Evolutionary conservation across 371 early-diverging fungal genomes (phyloP), one percentile per base, ranked within the genome.

Genomic region (Haplosporangium sp.): DNA sequence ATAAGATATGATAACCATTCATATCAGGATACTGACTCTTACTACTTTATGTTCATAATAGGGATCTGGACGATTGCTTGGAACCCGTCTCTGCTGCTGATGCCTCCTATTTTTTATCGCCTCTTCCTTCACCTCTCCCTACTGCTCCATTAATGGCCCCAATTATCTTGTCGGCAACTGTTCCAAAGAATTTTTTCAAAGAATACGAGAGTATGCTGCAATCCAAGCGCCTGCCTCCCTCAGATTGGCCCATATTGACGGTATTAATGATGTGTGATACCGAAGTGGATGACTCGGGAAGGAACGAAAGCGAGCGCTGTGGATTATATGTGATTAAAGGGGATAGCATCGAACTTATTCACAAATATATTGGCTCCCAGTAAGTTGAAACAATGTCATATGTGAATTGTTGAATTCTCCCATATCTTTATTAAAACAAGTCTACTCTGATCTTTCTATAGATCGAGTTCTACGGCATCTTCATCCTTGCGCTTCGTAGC

Each of bases 281-380:
- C 17, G 63, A 56, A 3, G 70, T 63, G 34, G 57, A 63, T 35
- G 59, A 56, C 34, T 45, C 40, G n/a, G 71, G 35, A 0, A 37
- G n/a, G 17, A 17, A 17, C 10, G 39, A 53, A 0, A 20, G 37
- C 42, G 69, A 72, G 10, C 68, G 63, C 15, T 77, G 73, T 47
- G 62, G 58, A 15, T 42, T 77, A 9, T 77, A 69, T 44, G 72
- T 45, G 63, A 69, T 77, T 42, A 65, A 58, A 9, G 69, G 50
- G 3, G 34, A 40, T 13, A 42, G 40, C 1, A 65, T 72, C 38
- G 65, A 72, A 34, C 72, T 66, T 42, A 55, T 77, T 13, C 77
- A 77, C 53, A 62, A 65, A 3, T 77, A 69, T 42, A 44, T 27
- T 15, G 77, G 69, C 19, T 57, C 77, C 5, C 56, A 71, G 76